Evolutionary conservation across 768 basidiomycete genomes (phyloP).

Genomic region (Tricholoma hemisulphureum): DNA sequence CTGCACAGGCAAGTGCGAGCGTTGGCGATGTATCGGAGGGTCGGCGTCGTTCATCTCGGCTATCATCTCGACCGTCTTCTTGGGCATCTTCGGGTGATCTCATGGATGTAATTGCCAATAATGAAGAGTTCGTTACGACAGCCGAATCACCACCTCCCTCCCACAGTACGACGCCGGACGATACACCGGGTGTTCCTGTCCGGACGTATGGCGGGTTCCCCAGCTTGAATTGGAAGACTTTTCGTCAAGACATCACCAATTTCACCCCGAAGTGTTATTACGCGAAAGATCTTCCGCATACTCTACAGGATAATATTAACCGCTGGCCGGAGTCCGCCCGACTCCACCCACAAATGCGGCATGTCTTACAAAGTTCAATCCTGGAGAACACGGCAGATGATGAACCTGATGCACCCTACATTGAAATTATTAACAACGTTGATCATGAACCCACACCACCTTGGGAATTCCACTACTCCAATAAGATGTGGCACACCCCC

Average conservation of each 20-base stretch:
- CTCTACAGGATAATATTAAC: conserved; percentile 68
- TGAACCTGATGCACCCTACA: conserved; percentile 67
- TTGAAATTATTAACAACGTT: conserved; percentile 65
- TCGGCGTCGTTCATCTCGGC: conserved; percentile 11
- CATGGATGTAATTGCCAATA: conserved; percentile 1
- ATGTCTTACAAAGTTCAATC: conserved; percentile 66
- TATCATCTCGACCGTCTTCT: conserved; percentile 7
- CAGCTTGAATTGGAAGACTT: conserved; percentile 38
- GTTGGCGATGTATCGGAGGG: neutral
- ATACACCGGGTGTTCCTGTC: conserved; percentile 1
- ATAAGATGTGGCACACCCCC: conserved; percentile 72
- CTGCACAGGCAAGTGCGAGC: neutral
- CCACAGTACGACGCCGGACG: conserved; percentile 9
- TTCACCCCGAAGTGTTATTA: conserved; percentile 33
- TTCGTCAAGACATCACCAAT: conserved; percentile 33
- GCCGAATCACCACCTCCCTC: conserved; percentile 9
- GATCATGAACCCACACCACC: conserved; percentile 69
- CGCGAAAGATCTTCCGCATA: conserved; percentile 56
- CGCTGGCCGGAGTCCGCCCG: conserved; percentile 40
- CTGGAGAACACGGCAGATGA: conserved; percentile 60
- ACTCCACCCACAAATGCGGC: conserved; percentile 42
- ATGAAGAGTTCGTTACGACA: neutral
- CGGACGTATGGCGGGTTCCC: conserved; percentile 31
- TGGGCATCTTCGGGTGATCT: conserved; percentile 11
- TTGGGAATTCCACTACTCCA: conserved; percentile 88